Evolutionary conservation across 2,329 filamentous ascomycete genomes (phyloP).

Genomic region (Nectriaceae sp.): DNA sequence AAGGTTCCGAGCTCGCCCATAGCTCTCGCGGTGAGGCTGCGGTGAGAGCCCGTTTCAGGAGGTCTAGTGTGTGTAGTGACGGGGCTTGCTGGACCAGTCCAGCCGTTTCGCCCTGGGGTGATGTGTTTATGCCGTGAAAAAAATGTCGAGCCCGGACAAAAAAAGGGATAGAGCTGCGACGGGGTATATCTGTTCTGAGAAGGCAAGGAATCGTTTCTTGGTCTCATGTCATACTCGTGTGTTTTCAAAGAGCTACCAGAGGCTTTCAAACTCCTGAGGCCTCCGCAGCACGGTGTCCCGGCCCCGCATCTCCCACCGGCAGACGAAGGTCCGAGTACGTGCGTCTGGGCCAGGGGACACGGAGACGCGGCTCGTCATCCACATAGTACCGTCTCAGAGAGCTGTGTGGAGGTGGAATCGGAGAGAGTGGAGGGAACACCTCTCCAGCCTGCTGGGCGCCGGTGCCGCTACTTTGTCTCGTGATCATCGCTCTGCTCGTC

Average conservation of each 20-base stretch:
- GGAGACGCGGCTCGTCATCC: slow-evolving; percentile 14
- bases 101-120: background rate
- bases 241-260: background rate
- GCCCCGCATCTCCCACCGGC: slow-evolving; percentile 35
- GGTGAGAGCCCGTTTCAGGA: background rate
- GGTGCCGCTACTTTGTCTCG: no score
- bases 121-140: slow-evolving; percentile 3
- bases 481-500: no score
- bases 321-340: slow-evolving; percentile 41
- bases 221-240: slow-evolving; percentile 9
- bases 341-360: slow-evolving; percentile 22
- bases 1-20: background rate
- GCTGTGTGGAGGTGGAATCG: slow-evolving; percentile 10
- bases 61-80: slow-evolving; percentile 7
- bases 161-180: slow-evolving; percentile 8
- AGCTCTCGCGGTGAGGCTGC: background rate
- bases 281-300: slow-evolving; percentile 22
- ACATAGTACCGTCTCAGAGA: slow-evolving; percentile 19
- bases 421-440: slow-evolving; percentile 10
- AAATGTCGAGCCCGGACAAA: slow-evolving; percentile 8
- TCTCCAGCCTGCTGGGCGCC: slow-evolving; percentile 17
- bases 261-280: slow-evolving; percentile 11
- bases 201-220: slow-evolving; percentile 16
- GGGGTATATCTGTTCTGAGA: slow-evolving; percentile 25
- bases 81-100: slow-evolving; percentile 9